phyloP scores from a whole-genome alignment of 345 rosid genomes.

The Brassica incana region DNA sequence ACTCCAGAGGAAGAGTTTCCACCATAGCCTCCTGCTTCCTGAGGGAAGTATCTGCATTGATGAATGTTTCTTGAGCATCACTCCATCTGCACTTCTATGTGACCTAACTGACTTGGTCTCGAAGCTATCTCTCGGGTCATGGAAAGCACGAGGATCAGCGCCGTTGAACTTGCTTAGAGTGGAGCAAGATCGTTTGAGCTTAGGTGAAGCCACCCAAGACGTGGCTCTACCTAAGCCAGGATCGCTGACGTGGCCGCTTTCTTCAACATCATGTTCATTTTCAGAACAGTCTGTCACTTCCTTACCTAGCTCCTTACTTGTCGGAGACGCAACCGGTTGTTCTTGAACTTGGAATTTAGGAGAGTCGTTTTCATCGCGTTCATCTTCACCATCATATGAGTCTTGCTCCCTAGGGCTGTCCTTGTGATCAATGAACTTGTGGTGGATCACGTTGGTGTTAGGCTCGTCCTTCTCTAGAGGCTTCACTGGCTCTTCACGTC shows the following conservation, averaged over 20 bases:
- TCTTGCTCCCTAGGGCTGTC: slow-evolving; percentile 38
- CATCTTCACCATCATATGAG: slow-evolving; percentile 67
- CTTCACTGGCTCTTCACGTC: slow-evolving; percentile 52
- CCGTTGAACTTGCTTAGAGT: slow-evolving; percentile 51
- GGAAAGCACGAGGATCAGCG: slow-evolving; percentile 45
- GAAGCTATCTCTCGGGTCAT: slow-evolving; percentile 36
- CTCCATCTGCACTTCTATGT: slow-evolving; percentile 75
- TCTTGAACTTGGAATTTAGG: slow-evolving; percentile 56
- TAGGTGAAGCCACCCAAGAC: slow-evolving; percentile 62
- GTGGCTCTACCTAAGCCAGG: slow-evolving; percentile 63
- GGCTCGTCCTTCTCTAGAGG: slow-evolving; percentile 51
- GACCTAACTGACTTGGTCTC: slow-evolving; percentile 57
- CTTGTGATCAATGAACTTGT: slow-evolving; percentile 40
- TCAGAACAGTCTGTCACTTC: slow-evolving; percentile 31
- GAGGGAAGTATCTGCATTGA: slow-evolving; percentile 93
- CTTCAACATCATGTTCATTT: slow-evolving; percentile 26
- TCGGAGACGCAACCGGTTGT: slow-evolving; percentile 34
- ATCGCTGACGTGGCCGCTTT: slow-evolving; percentile 80
- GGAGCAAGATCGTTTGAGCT: slow-evolving; percentile 86
- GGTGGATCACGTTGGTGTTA: slow-evolving; percentile 25
- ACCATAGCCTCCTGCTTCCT: slow-evolving; percentile 73
- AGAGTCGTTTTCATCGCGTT: slow-evolving; percentile 59
- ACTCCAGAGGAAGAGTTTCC: slow-evolving; percentile 95
- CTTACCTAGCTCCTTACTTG: slow-evolving; percentile 8
- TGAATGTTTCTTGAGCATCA: slow-evolving; percentile 89